Evolutionary conservation across 2,329 filamentous ascomycete species (phyloP), one percentile per base, ranked within the genome.

Genomic region (Penicillium janthinellum): DNA sequence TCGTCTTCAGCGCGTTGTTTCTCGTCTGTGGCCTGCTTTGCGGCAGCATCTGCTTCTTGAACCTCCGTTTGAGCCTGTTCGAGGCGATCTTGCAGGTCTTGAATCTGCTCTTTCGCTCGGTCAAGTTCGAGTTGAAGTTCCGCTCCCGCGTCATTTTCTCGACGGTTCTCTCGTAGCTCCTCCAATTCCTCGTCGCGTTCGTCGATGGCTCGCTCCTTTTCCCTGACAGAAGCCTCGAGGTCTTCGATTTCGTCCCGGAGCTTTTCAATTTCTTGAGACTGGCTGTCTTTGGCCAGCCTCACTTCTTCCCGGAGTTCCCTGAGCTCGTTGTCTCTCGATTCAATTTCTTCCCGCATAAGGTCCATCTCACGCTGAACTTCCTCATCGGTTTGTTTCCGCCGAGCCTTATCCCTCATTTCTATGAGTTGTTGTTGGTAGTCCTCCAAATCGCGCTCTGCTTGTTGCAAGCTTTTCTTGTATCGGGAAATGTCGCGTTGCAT

Each of bases 361-460:
- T 81, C 77, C 71, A 88, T 79, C 68, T 89, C 86, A 61, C 85
- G 82, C 53, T 86, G 87, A 66, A 91, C 84, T 59, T 82, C 86
- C 64, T 92, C 87, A 68, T 92, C 88, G 11, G 85, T 85, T 64
- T 92, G 88, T 69, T 89, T 90, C 69, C 86, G 86, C 76, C 91
- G 92, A 56, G 91, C 84, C 70, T 90, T 90, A 61, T 96, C 90
- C 63, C 93, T 90, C 61, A 96, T 86, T 63, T 96, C 91, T 57
- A 88, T 79, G 65, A 97, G 87, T 73, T 96, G 91, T 68, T 90
- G 83, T 56, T 90, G 87, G 74, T 96, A 96, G 59, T 84, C 84
- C 71, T 96, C 93, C 2, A 98, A 83, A 61, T 97, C 92, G 65
- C 88, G 88, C 78, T 98, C 93, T 3, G 94, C 93, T 22, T 87